These are phyloP conservation scores for Knoxia roxburghii DNA, from an alignment of 257 asterid species.

Conservation along the genomic window DNA sequence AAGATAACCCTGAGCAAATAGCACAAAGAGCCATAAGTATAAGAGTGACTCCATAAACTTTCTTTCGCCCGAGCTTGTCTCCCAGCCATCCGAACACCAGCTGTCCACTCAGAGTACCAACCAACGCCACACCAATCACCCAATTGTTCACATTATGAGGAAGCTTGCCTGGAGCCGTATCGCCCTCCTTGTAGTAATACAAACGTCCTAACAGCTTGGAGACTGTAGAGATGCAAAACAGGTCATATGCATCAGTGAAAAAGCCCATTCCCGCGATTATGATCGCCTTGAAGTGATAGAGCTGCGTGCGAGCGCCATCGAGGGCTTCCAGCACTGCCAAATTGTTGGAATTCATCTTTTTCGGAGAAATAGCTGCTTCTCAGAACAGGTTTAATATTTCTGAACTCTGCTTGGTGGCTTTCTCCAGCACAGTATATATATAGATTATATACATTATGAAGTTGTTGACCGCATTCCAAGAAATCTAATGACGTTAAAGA, in stretches of 20 bases:
- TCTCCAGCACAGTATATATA: slow-evolving; percentile 6
- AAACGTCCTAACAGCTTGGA: slow-evolving; percentile 29
- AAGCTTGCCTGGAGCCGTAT: slow-evolving; percentile 22
- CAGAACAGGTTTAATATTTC: no score
- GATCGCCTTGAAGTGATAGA: slow-evolving; percentile 29
- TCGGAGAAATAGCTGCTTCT: background rate
- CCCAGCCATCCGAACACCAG: slow-evolving; percentile 26
- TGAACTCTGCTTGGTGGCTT: slow-evolving; percentile 3
- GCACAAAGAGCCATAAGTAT: slow-evolving; percentile 24
- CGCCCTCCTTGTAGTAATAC: slow-evolving; percentile 13
- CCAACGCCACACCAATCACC: slow-evolving; percentile 25
- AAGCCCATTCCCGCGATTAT: slow-evolving; percentile 32
- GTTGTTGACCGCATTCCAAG: no score
- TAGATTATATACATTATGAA: no score
- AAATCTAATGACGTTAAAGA: slow-evolving; percentile 17
- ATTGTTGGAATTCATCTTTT: slow-evolving; percentile 18
- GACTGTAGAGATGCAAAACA: slow-evolving; percentile 22
- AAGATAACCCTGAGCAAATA: slow-evolving; percentile 24
- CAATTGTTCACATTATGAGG: slow-evolving; percentile 20
- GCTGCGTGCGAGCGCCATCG: slow-evolving; percentile 23
- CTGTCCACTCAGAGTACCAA: slow-evolving; percentile 26
- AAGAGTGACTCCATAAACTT: slow-evolving; percentile 25
- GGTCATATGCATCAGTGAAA: slow-evolving; percentile 32
- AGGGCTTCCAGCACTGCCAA: slow-evolving; percentile 25
- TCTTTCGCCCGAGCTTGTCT: slow-evolving; percentile 29